Base-by-base conservation (phyloP, 2,329 filamentous ascomycete genomes). In the Aureobasidium namibiae region DNA sequence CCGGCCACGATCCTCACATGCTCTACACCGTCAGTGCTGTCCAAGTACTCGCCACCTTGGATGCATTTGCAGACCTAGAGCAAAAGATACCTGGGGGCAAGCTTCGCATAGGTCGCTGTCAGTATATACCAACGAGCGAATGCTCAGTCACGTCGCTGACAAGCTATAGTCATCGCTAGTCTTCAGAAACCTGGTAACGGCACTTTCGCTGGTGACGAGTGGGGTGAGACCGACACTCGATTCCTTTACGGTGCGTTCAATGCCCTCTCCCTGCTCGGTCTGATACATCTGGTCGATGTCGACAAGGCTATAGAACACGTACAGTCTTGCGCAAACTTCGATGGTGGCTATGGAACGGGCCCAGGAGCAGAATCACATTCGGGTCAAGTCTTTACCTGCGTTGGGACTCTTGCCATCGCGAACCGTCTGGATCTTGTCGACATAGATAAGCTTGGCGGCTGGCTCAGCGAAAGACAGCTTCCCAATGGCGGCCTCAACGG, bases 1-100 rank as follows among this genome's bases (percentile, higher is more conserved):
- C 94, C 0, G 89, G 89, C 6, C 94, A 99, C 72, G 94, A 99
- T 75, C 85, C 92, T 26, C 94, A 99, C 73, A 90, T 99, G 84
- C 83, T 97, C 56, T 96, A 92, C 72, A 99, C 94, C 58, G 89
- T 94, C 70, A 96, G 91, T 75, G 92, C 90, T 56, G 87, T 99
- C 66, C 94, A 99, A 77, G 91, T 96, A 65, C 81, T 99, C 54
- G 89, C 89, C 65, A 90, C 88, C 69, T 76, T 95, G 29, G 88
- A 96, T 74, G 94, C 88, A 29, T 80, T 96, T 65, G 87, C 87
- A 62, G 88, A 92, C 66, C 81, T 99, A 31, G 91, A 97, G 64
- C 76, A 78, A 60, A 81, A 81, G 61, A 82, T 88, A 57, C 80
- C 82, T 61, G 78, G 76, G 48, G 88, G 88, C 62, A 90, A 85